Percentiles rank a stretch among this genome's conserved stretches.
Evolutionary conservation across 805 yeast species (phyloP).

Genomic region (Teunomyces gatunensis): DNA sequence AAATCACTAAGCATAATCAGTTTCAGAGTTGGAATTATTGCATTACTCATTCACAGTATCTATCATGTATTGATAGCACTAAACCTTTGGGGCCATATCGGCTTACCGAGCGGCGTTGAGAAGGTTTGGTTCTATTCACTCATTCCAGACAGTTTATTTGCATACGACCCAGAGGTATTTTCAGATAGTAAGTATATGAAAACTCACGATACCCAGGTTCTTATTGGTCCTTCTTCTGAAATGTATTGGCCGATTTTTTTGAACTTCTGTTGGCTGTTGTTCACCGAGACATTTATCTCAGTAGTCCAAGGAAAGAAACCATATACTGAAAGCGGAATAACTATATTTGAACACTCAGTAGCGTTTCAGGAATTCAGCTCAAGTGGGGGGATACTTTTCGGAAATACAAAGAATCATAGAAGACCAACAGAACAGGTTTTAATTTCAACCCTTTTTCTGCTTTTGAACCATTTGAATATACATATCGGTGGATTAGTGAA

Average conservation of each 20-base stretch:
- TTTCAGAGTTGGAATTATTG: constrained; percentile 29
- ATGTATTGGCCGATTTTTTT: constrained; percentile 59
- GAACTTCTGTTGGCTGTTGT: constrained; percentile 58
- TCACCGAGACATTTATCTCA: constrained; percentile 63
- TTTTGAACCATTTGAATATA: constrained; percentile 56
- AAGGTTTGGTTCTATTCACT: constrained; percentile 12
- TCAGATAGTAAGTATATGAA: constrained; percentile 25
- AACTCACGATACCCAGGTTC: constrained; percentile 25
- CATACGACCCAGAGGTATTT: constrained; percentile 21
- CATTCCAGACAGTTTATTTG: constrained; percentile 18
- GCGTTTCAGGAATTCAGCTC: constrained; percentile 72
- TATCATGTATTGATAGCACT: constrained; percentile 31
- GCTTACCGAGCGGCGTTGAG: constrained; percentile 4
- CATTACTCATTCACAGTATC: constrained; percentile 21
- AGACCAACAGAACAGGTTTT: constrained; percentile 55
- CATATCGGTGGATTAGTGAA: constrained; percentile 63
- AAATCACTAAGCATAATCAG: constrained; percentile 18
- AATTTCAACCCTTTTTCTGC: constrained; percentile 52
- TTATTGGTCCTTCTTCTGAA: constrained; percentile 49
- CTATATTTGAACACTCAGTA: constrained; percentile 71
- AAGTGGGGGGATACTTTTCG: constrained; percentile 22
- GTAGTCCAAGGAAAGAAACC: constrained; percentile 55
- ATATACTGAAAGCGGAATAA: constrained; percentile 62
- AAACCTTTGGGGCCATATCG: constrained; percentile 22
- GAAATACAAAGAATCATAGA: constrained; percentile 15